Evolutionary conservation across 768 basidiomycete species (phyloP).

Genomic region (Cyathus striatus): DNA sequence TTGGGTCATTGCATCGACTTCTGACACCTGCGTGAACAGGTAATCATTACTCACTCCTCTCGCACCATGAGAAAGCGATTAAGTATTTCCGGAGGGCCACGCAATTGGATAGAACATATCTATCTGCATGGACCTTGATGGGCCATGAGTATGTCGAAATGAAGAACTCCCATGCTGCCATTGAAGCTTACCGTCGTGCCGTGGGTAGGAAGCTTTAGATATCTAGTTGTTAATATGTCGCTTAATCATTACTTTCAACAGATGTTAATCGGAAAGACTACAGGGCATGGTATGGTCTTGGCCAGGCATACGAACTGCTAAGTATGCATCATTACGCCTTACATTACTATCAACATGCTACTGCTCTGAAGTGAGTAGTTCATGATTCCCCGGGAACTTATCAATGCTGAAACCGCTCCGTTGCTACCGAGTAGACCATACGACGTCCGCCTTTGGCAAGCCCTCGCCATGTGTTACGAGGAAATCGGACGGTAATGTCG

Average conservation of each 20-base stretch:
- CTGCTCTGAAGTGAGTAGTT: constrained; percentile 70
- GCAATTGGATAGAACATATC: constrained; percentile 90
- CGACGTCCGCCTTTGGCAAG: constrained; percentile 95
- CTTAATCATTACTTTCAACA: constrained; percentile 19
- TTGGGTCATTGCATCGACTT: background rate
- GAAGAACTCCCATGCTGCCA: constrained; percentile 99
- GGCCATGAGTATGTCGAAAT: constrained; percentile 98
- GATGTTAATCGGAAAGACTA: constrained; percentile 97
- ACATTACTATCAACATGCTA: constrained; percentile 95
- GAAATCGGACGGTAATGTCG: constrained; percentile 72
- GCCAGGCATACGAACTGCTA: constrained; percentile 94
- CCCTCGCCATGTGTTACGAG: constrained; percentile 90
- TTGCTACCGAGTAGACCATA: constrained; percentile 60
- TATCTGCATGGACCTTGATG: constrained; percentile 98
- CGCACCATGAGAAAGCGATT: constrained; percentile 94
- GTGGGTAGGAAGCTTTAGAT: constrained; percentile 59
- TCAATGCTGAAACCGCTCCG: too few relatives aligned
- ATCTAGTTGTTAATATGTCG: background rate
- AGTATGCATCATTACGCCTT: constrained; percentile 97
- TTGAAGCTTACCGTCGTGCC: constrained; percentile 94
- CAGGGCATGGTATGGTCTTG: constrained; percentile 97
- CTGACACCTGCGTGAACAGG: constrained; percentile 40
- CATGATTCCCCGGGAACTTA: too few relatives aligned
- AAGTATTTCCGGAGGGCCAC: constrained; percentile 93
- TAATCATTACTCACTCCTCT: constrained; percentile 93